phyloP scores from a whole-genome alignment of 1,139 yeast genomes.

The Tardiomyces digboiensis region DNA sequence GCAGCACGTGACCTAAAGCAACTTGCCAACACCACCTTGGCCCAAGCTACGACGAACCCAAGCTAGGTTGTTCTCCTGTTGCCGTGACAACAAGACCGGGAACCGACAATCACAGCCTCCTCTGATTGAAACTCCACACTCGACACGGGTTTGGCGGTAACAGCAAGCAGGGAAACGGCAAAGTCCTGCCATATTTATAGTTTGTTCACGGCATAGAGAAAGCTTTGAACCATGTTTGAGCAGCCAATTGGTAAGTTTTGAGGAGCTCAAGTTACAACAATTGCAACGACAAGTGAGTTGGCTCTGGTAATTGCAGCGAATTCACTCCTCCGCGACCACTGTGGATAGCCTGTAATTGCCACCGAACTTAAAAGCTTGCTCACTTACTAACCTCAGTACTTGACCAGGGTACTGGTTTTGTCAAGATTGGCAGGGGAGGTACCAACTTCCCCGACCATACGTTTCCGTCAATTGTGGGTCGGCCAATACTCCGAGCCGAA shows the following conservation, averaged over 20 bases:
- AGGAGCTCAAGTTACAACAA: no score
- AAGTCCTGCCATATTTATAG: not conserved
- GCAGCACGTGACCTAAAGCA: no score
- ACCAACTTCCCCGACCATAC: slow-evolving; percentile 96
- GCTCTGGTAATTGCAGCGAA: not conserved
- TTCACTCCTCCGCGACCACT: not conserved
- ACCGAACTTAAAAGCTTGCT: no score
- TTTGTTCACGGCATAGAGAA: not conserved
- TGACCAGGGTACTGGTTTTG: slow-evolving; percentile 98
- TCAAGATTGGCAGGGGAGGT: slow-evolving; percentile 85
- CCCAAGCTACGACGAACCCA: no score
- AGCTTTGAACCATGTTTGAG: not conserved
- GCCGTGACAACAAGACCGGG: not conserved
- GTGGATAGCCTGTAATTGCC: not conserved
- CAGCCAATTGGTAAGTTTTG: not conserved
- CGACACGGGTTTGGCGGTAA: not conserved
- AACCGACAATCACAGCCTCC: not conserved
- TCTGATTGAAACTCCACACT: no score
- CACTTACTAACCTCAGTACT: slow-evolving; percentile 46
- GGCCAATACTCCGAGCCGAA: slow-evolving; percentile 96
- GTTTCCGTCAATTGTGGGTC: slow-evolving; percentile 97
- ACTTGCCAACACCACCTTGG: no score
- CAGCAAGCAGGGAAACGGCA: not conserved
- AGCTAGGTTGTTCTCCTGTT: not conserved
- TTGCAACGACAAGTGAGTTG: no score